Base-by-base conservation (phyloP, 1,284 basidiomycete genomes). In the Stereum hirsutum region DNA sequence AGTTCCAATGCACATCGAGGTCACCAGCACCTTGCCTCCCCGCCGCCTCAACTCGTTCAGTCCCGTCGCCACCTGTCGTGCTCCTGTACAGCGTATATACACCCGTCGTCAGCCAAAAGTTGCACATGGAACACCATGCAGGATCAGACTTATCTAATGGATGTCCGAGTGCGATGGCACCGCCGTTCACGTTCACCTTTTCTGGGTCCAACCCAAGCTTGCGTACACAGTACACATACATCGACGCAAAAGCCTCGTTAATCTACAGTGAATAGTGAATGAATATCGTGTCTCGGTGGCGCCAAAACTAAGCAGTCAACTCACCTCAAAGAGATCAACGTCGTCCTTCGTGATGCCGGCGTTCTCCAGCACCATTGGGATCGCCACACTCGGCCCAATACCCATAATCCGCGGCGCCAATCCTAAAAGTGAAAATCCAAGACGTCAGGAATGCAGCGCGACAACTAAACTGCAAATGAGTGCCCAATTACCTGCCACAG, bases 181-280 rank as follows among this genome's bases (percentile, higher is more conserved):
- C 91, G 24, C 92, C 92, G 52, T 90, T 87, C 11, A 91, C 86
- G 56, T 95, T 93, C 38, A 93, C 84, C 68, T 87, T 80, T 41
- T 75, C 72, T 24, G 67, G 64, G 51, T 78, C 71, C n/a, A 96
- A 66, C 24, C 72, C 73, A 26, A 96, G 73, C 55, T 80, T 69
- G 50, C 84, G 78, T 36, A 91, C 68, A 42, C 78, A 81, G 64
- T 95, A 92, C 17, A 92, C 78, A 43, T 79, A 88, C 68, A 91
- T 89, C 0, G 88, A 91, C 7, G 90, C 88, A 53, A 93, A 93
- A 1, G 90, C 90, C 61, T 96, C 92, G 63, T 97, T 97, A 57
- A 91, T 83, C 83, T 89, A 43, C 10, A 37, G 10, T n/a, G n/a
- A n/a, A n/a, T n/a, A n/a, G n/a, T n/a, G n/a, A n/a, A n/a, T n/a